Evolutionary conservation across 352 stramenopile species (phyloP).

Genomic region (Phytophthora pluvialis): DNA sequence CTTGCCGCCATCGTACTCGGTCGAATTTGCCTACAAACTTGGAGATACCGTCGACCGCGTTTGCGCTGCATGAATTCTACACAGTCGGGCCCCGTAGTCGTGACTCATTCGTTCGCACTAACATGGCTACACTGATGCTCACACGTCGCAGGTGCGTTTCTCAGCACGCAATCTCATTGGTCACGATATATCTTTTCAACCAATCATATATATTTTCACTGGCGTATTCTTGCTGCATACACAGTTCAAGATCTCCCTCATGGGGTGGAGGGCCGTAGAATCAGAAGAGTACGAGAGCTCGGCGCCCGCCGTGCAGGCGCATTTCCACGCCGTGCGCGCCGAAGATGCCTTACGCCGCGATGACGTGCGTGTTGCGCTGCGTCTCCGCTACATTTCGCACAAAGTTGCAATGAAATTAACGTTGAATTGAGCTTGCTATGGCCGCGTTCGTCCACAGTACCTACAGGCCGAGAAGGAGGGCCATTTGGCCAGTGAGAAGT

Average conservation of each 20-base stretch:
- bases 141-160: conserved; percentile 24
- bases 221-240: conserved; percentile 12
- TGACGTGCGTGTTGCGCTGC: conserved; percentile 47
- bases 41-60: too few species aligned
- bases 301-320: conserved; percentile 76
- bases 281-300: conserved; percentile 78
- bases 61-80: too few species aligned
- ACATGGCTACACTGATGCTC: conserved; percentile 12
- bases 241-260: conserved; percentile 28
- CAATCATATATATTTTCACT: conserved; percentile 7
- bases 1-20: too few species aligned
- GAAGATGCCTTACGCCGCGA: conserved; percentile 67
- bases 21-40: too few species aligned
- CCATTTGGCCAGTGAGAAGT: conserved; percentile 72
- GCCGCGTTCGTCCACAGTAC: conserved; percentile 35
- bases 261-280: conserved; percentile 69
- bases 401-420: conserved; percentile 1
- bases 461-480: conserved; percentile 67
- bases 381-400: conserved; percentile 4
- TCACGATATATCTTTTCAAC: conserved; percentile 12
- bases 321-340: conserved; percentile 77
- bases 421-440: not conserved
- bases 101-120: too few species aligned
- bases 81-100: too few species aligned
- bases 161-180: not conserved